Evolutionary conservation across 306 rosid genomes (phyloP).

Genomic region (Pyrus communis): DNA sequence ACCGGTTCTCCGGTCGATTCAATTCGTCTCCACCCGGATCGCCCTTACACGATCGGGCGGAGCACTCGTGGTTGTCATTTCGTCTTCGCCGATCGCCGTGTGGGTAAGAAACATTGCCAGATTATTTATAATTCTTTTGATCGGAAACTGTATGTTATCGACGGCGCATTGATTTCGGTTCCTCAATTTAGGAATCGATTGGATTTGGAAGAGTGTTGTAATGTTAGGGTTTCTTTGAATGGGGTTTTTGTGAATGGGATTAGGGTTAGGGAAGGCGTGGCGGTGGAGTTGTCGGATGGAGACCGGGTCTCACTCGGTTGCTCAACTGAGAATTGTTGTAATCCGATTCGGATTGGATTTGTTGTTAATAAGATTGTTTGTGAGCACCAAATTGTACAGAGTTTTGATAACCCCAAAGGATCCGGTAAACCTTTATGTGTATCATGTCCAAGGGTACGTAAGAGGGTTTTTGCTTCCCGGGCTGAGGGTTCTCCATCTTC

Average conservation of each 20-base stretch:
- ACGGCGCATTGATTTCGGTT: conserved; percentile 22
- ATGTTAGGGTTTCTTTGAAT: conserved; percentile 35
- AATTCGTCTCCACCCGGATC: conserved; percentile 33
- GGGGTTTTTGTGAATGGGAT: conserved; percentile 62
- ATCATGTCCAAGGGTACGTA: conserved; percentile 30
- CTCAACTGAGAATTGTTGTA: conserved; percentile 21
- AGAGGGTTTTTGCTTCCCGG: conserved; percentile 54
- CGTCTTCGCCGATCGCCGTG: conserved; percentile 49
- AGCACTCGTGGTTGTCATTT: conserved; percentile 26
- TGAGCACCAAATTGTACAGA: conserved; percentile 4
- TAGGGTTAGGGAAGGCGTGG: conserved; percentile 31
- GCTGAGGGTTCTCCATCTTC: not conserved
- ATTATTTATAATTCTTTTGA: conserved; percentile 42
- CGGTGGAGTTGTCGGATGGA: conserved; percentile 42
- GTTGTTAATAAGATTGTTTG: conserved; percentile 28
- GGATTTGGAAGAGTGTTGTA: not conserved
- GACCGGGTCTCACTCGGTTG: conserved; percentile 57
- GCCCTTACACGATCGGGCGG: conserved; percentile 55
- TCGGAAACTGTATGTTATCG: conserved; percentile 43
- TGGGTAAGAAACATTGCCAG: conserved; percentile 62
- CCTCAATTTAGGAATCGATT: conserved; percentile 29
- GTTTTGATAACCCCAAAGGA: conserved; percentile 29
- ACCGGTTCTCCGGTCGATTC: conserved; percentile 17
- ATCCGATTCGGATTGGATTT: conserved; percentile 45
- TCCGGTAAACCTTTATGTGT: not conserved